A percentile compares a stretch with the other conserved stretches of the same genome.
phyloP scores from a whole-genome alignment of 2,329 filamentous ascomycete genomes.

The Pseudocercospora fijiensis region DNA sequence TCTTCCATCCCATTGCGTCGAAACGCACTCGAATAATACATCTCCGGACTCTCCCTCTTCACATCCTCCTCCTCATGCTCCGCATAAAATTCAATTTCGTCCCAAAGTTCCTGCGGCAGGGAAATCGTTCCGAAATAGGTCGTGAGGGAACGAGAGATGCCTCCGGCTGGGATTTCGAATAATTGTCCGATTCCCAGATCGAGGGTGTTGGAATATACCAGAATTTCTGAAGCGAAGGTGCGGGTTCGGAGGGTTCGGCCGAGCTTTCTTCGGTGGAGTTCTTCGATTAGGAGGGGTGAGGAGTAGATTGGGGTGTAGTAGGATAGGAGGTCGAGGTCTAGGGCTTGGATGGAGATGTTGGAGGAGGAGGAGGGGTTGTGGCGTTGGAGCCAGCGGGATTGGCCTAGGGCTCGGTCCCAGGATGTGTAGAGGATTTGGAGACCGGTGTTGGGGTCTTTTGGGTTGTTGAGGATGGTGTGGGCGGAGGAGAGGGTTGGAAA shows the following conservation, averaged over 20 bases:
- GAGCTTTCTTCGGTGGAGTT: background rate
- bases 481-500: background rate
- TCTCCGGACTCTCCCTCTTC: background rate
- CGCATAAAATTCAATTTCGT: background rate
- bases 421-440: background rate
- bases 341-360: background rate
- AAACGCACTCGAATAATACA: background rate
- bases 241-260: background rate
- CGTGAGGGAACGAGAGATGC: background rate
- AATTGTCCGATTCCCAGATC: background rate
- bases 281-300: background rate
- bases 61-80: background rate
- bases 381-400: background rate
- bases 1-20: background rate
- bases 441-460: background rate
- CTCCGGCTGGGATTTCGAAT: background rate
- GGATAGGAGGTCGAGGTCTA: background rate
- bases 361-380: background rate
- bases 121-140: background rate
- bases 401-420: constrained; percentile 1
- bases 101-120: background rate
- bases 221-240: background rate
- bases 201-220: background rate
- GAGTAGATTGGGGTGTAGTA: background rate
- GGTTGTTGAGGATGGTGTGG: background rate